These are phyloP conservation scores for Zygnema cylindricum DNA, from an alignment of 139 green algal genomes.

Conservation along the genomic window DNA sequence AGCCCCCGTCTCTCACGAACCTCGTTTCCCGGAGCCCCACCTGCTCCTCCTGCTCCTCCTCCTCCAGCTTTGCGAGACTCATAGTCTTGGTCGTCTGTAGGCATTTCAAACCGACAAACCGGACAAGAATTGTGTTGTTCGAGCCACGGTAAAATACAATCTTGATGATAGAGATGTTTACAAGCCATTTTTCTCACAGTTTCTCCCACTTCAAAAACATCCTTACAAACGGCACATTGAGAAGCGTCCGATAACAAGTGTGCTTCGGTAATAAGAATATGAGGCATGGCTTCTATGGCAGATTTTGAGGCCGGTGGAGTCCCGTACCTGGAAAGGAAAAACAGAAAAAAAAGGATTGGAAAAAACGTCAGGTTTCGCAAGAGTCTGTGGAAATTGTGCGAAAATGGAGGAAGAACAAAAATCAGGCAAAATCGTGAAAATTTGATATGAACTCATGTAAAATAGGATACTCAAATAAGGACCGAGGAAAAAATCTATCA, in stretches of 20 bases:
- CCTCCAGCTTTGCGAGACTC: constrained; percentile 12
- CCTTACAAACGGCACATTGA: constrained; percentile 58
- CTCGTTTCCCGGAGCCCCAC: constrained; percentile 4
- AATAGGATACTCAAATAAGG: no score
- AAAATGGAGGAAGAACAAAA: no score
- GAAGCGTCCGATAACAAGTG: constrained; percentile 1
- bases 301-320: constrained; percentile 38
- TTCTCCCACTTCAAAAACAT: constrained; percentile 35
- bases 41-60: constrained; percentile 22
- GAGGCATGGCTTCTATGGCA: constrained; percentile 40
- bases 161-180: constrained; percentile 52
- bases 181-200: constrained; percentile 46
- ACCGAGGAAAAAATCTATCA: no score
- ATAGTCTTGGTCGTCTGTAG: constrained; percentile 50
- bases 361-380: no score
- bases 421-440: no score
- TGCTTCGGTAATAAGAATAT: constrained; percentile 17
- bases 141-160: constrained; percentile 59
- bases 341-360: neutral
- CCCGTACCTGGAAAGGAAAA: constrained; percentile 39
- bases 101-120: constrained; percentile 55
- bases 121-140: constrained; percentile 58
- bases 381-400: no score
- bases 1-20: neutral
- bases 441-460: no score